These are phyloP conservation scores for Astrothelium subdiscretum DNA, from an alignment of 495 filamentous ascomycete genomes.

Conservation along the genomic window DNA sequence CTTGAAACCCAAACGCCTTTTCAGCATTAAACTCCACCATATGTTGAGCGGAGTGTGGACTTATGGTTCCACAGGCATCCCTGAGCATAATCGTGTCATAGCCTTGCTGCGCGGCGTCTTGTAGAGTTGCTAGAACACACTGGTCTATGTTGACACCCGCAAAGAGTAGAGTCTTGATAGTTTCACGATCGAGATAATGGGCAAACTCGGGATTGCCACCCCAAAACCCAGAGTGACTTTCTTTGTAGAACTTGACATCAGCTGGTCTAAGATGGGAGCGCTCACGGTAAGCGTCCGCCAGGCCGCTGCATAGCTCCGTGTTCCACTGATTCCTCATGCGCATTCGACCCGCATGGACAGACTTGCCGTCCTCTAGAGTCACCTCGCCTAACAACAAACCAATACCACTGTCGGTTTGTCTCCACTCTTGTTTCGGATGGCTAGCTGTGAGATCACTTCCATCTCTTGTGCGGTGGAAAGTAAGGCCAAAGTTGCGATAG, in stretches of 20 bases:
- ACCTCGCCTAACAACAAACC: neutral
- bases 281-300: slow-evolving; percentile 28
- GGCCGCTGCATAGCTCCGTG: slow-evolving; percentile 34
- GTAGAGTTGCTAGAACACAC: slow-evolving; percentile 43
- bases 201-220: slow-evolving; percentile 19
- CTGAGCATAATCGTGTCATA: slow-evolving; percentile 45
- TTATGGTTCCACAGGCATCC: slow-evolving; percentile 42
- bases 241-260: slow-evolving; percentile 45
- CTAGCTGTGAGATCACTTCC: slow-evolving; percentile 16
- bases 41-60: slow-evolving; percentile 30
- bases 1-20: slow-evolving; percentile 34
- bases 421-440: neutral
- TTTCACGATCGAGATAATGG: slow-evolving; percentile 26
- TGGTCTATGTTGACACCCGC: slow-evolving; percentile 44
- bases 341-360: slow-evolving; percentile 32
- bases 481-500: slow-evolving; percentile 36
- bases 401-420: no score
- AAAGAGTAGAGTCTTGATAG: slow-evolving; percentile 42
- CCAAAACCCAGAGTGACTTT: slow-evolving; percentile 47
- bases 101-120: slow-evolving; percentile 40
- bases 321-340: slow-evolving; percentile 45
- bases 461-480: no score
- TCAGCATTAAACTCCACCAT: slow-evolving; percentile 33
- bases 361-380: slow-evolving; percentile 18
- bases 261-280: no score